Conservation (phyloP, 2,329 filamentous ascomycete genomes). For the Fusarium sp. region DNA sequence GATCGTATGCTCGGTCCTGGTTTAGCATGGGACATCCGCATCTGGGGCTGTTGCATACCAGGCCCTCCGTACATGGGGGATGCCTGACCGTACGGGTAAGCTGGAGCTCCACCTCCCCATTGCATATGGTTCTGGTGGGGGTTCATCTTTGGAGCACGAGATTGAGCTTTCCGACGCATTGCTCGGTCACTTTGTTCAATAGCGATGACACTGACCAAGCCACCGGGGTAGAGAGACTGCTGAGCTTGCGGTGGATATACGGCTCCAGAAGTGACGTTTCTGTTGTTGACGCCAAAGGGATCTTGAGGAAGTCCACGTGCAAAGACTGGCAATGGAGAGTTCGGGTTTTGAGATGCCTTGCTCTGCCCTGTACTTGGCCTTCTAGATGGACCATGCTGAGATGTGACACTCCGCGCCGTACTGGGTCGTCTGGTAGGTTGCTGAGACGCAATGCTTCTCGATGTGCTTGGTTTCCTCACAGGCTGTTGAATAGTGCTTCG, state of each 20-base stretch:
- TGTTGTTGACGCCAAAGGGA: constrained; percentile 18
- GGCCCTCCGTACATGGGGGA: constrained; percentile 14
- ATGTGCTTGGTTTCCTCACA: not conserved
- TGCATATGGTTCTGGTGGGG: not conserved
- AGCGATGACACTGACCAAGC: constrained; percentile 28
- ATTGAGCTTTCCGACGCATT: constrained; percentile 23
- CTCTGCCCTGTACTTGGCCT: not conserved
- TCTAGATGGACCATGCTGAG: not conserved
- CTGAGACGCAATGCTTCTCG: constrained; percentile 1
- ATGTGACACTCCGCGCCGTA: constrained; percentile 15
- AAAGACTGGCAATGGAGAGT: constrained; percentile 28
- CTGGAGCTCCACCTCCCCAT: not conserved
- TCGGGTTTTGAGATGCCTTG: not conserved
- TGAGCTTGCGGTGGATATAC: not conserved
- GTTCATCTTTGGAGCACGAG: not conserved
- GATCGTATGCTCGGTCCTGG: not conserved
- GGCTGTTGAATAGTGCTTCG: constrained; percentile 14
- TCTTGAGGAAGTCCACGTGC: constrained; percentile 31
- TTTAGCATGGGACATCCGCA: not conserved
- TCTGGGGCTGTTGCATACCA: not conserved
- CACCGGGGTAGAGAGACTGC: constrained; percentile 24
- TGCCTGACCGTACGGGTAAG: constrained; percentile 1
- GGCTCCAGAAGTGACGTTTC: not conserved
- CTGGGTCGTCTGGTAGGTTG: constrained; percentile 31
- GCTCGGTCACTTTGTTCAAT: constrained; percentile 31